Base-by-base conservation (phyloP, 805 yeast species). In the Isabelozyma heimii region DNA sequence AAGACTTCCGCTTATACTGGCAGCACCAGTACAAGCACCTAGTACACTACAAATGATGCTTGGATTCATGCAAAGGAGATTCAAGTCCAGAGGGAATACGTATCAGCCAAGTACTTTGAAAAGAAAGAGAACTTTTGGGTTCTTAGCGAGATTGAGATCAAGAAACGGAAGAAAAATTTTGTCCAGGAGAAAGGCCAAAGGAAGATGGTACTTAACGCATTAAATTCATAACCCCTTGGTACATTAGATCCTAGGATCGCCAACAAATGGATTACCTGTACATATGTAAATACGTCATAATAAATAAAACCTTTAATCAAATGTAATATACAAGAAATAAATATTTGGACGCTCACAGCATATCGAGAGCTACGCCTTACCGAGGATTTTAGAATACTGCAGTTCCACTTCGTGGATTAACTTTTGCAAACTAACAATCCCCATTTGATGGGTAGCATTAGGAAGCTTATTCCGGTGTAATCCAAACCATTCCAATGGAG, bases 401-500 rank as follows among this genome's bases (percentile, higher is more conserved):
- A 51, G 57, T 57, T 81, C 90, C 8, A 89, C 86, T 56, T 89
- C 84, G 43, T 80, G 82, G 10, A 89, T 89, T 48, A 90, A 56
- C 50, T 82, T 80, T 58, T 90, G 97, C 45, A 94, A 70, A 1
- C 85, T 81, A 12, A 87, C 79, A 44, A 91, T 87, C 0, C 84
- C 82, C 52, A 81, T 72, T 63, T 90, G 92, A 62, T 94, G 97
- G 0, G 97, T 86, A 50, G 88, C 77, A 39, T 87, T 84, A 0
- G 99, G 99, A 55, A 94, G 83, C 55, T 84, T 82, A 58, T 86
- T 81, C 55, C 98, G 77, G 63, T 94, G 94, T 28, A 94, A 75
- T 2, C 99, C 99, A 71, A 94, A 88, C 99, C 99, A 94, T 63
- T 94, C 99, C 49, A 94, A 70, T 2, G 99, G 99, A 0, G 99